Base-by-base conservation (phyloP, 257 asterid genomes). In the Gardenia jasminoides region DNA sequence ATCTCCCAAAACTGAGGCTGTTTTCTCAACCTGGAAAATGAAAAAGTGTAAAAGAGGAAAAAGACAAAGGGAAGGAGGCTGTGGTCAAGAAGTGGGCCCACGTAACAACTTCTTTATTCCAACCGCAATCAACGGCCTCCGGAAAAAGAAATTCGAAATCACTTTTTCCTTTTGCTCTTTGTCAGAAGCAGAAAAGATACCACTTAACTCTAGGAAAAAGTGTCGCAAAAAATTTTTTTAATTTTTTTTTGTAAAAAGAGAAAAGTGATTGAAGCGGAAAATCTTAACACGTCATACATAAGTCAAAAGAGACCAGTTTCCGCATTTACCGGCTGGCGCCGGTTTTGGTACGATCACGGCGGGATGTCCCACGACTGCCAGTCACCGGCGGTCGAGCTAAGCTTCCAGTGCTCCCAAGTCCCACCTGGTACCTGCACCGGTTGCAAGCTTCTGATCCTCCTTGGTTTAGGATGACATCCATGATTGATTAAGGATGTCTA, bases 111-210 rank as follows among this genome's bases (percentile, higher is more conserved):
- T 75, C 86, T 86, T 84, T 75, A 82, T 89, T 87, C 90, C 87
- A 89, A 89, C 97, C 93, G 96, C 94, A 88, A 91, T 92, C 94
- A 89, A 89, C 96, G 97, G 96, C 91, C 86, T 16, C 7, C 67
- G 79, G 80, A 82, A 77, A 82, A 88, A 81, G 78, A 78, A 81
- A 56, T 20, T 76, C 77, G 68, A 83, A 83, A 82, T 73, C 67
- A 65, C 46, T 39, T 74, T 81, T 86, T 74, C 79, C 75, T 41
- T 80, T 78, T 74, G 65, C 76, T 12, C 88, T 84, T 84, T 81
- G 41, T 30, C 1, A 74, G 74, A 78, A 78, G 71, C 24, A 41
- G 41, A 1, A 19, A 33, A 15, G 0, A 19, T 47, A n/a, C n/a
- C n/a, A n/a, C 28, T 76, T 1, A 61, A 9, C 33, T 61, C 33